A percentile compares a stretch with the other conserved stretches of the same genome.
Evolutionary conservation across 306 rosid species (phyloP).

Genomic region (Leucaena leucocephala): DNA sequence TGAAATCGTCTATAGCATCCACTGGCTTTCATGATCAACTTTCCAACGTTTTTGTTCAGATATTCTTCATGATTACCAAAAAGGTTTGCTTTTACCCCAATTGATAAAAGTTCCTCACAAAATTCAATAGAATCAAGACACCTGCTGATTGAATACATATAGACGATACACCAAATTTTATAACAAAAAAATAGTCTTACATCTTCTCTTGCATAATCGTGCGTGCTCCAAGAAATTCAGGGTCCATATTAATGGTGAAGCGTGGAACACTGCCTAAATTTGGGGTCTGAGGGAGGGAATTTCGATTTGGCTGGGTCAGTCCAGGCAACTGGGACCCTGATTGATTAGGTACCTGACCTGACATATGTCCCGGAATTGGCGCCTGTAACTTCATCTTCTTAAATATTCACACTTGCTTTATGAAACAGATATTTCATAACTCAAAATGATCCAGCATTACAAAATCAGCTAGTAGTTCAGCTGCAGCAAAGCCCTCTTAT

Average conservation of each 20-base stretch:
- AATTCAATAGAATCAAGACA: conserved; percentile 17
- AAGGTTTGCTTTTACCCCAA: not conserved
- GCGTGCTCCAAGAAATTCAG: conserved; percentile 67
- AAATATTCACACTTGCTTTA: conserved; percentile 7
- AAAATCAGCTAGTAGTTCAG: conserved; percentile 36
- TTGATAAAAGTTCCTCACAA: not conserved
- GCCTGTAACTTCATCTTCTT: conserved; percentile 66
- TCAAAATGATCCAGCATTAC: conserved; percentile 30
- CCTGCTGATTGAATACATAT: conserved; percentile 12
- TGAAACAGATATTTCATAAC: conserved; percentile 36
- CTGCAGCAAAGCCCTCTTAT: conserved; percentile 29
- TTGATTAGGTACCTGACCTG: conserved; percentile 81
- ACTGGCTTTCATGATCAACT: conserved; percentile 21
- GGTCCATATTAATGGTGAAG: conserved; percentile 50
- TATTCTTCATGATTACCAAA: not conserved
- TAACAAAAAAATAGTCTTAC: conserved; percentile 50
- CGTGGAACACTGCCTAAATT: conserved; percentile 53
- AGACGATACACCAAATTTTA: not conserved
- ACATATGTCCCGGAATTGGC: conserved; percentile 64
- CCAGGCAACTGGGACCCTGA: conserved; percentile 68
- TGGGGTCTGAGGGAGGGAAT: conserved; percentile 59
- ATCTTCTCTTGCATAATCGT: conserved; percentile 60
- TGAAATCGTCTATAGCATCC: conserved; percentile 5
- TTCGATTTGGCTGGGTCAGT: conserved; percentile 61
- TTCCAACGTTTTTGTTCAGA: not conserved